phyloP scores from a whole-genome alignment of 192 early-diverging fungal genomes.

The Coemansia sp. region DNA sequence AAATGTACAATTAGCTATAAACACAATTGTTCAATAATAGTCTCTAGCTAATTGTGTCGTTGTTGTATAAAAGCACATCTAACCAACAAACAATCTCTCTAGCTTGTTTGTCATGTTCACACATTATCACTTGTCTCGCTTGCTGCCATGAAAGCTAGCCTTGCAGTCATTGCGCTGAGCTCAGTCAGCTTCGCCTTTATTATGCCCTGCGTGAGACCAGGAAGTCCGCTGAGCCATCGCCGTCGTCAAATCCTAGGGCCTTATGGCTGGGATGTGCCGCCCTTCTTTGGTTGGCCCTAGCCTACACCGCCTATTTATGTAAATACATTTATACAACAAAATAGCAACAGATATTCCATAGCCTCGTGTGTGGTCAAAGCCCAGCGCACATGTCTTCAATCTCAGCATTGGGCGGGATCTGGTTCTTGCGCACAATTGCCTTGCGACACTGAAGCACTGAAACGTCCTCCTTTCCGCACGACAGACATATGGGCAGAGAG shows the following conservation, averaged over 20 bases:
- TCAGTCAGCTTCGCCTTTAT: background rate
- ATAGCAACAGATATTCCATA: background rate
- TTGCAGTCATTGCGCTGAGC: background rate
- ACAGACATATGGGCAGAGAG: constrained; percentile 13
- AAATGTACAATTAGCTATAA: background rate
- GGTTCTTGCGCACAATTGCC: constrained; percentile 8
- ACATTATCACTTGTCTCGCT: background rate
- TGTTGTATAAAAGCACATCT: background rate
- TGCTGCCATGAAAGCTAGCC: background rate
- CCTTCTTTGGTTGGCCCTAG: background rate
- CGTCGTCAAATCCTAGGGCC: background rate
- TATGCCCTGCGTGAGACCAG: background rate
- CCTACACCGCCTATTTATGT: background rate
- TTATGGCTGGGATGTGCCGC: background rate
- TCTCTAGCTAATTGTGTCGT: background rate
- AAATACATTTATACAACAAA: background rate
- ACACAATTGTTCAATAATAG: background rate
- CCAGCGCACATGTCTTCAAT: constrained; percentile 13
- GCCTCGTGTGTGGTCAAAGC: background rate
- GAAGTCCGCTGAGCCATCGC: background rate
- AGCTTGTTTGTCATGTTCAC: background rate
- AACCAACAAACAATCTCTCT: background rate
- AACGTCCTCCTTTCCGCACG: constrained; percentile 19
- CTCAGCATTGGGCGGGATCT: constrained; percentile 6
- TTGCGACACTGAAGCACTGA: constrained; percentile 12